These are phyloP conservation scores for Cercis canadensis DNA, from an alignment of 306 rosid genomes.

Conservation along the genomic window DNA sequence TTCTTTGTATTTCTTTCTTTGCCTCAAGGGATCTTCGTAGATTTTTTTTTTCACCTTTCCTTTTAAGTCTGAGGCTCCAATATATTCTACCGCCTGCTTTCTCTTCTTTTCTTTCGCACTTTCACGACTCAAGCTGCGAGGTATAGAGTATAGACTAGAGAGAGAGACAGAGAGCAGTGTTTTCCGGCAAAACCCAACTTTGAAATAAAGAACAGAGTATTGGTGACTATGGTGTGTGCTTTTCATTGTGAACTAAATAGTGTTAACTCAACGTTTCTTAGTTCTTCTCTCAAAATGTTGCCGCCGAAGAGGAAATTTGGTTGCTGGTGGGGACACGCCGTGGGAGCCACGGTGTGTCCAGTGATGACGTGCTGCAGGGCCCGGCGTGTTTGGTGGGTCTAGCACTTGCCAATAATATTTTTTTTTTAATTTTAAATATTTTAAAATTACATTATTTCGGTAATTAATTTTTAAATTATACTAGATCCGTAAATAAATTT, in stretches of 20 bases:
- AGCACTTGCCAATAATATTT: too few species aligned
- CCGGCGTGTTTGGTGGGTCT: too few species aligned
- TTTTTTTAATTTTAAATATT: too few species aligned
- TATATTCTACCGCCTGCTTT: constrained; percentile 36
- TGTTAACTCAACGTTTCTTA: background rate
- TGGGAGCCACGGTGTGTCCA: too few species aligned
- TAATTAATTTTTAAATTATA: too few species aligned
- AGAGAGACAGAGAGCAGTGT: constrained; percentile 10
- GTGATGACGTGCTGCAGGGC: too few species aligned
- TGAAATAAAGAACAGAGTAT: constrained; percentile 22
- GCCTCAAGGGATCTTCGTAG: constrained; percentile 15
- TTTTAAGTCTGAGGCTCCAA: constrained; percentile 38
- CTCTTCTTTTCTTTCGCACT: constrained; percentile 48
- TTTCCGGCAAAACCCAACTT: constrained; percentile 46
- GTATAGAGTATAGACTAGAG: constrained; percentile 15
- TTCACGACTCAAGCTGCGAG: constrained; percentile 62
- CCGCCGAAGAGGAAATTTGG: too few species aligned
- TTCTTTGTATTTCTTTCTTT: constrained; percentile 40
- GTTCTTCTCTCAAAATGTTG: too few species aligned
- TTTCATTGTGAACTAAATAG: constrained; percentile 16
- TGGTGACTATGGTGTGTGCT: constrained; percentile 23
- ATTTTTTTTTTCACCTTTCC: constrained; percentile 30
- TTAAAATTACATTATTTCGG: too few species aligned
- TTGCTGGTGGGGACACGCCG: too few species aligned
- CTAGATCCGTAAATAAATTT: too few species aligned